Conservation (phyloP, 1,139 yeast genomes). For the Saccharomyces hybrid region DNA sequence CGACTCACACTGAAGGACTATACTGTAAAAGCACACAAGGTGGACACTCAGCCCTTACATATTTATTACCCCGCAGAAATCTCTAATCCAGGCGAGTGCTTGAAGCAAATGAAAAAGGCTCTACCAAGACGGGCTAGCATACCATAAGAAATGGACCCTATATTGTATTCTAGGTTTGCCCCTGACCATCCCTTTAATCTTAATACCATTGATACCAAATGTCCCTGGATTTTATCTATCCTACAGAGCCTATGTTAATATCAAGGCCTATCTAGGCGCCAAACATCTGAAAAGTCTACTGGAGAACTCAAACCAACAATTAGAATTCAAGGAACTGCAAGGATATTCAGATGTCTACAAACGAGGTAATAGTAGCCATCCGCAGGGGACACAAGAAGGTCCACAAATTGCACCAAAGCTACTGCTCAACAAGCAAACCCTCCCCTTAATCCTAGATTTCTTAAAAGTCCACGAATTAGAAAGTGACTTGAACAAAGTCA, state of each 20-base stretch:
- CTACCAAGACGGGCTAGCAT: constrained; percentile 34
- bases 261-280: constrained; percentile 73
- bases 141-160: constrained; percentile 40
- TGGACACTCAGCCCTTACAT: constrained; percentile 17
- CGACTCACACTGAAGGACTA: constrained; percentile 9
- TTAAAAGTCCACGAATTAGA: constrained; percentile 35
- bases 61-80: constrained; percentile 28
- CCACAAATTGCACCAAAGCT: constrained; percentile 17
- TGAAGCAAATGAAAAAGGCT: constrained; percentile 22
- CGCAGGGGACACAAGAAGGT: constrained; percentile 6
- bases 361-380: constrained; percentile 1
- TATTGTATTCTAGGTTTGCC: constrained; percentile 62
- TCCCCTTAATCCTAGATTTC: constrained; percentile 12
- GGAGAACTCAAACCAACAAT: constrained; percentile 16
- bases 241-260: constrained; percentile 77
- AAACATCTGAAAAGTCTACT: constrained; percentile 41
- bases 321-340: constrained; percentile 18
- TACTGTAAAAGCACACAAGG: constrained; percentile 8
- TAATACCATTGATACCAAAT: constrained; percentile 84
- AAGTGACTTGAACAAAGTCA: constrained; percentile 35
- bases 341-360: constrained; percentile 14
- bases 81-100: constrained; percentile 21
- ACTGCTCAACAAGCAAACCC: constrained; percentile 10
- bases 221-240: constrained; percentile 88
- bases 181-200: constrained; percentile 67